phyloP scores from a whole-genome alignment of 1,139 yeast genomes.

The Diutina siamensis region DNA sequence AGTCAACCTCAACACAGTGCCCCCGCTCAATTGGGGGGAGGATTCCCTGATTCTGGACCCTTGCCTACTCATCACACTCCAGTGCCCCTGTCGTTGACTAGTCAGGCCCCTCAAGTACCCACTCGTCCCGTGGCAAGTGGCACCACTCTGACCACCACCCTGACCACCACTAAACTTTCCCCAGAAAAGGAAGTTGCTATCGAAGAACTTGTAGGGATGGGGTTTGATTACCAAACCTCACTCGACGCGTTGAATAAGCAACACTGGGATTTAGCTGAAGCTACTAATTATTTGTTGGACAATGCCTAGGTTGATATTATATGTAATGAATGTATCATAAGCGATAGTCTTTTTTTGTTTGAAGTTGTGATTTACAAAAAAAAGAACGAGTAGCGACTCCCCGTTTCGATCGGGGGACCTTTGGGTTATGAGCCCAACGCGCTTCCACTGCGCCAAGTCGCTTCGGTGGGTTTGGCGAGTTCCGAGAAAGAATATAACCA shows the following conservation, averaged over 20 bases:
- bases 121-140: too few relatives aligned
- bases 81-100: neutral
- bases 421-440: conserved; percentile 7
- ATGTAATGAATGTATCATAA: neutral
- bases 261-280: conserved; percentile 70
- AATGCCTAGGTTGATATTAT: conserved; percentile 26
- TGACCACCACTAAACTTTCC: conserved; percentile 19
- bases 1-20: neutral
- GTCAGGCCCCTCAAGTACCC: conserved; percentile 10
- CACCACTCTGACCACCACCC: too few relatives aligned
- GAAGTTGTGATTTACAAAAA: neutral
- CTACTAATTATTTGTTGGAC: conserved; percentile 75
- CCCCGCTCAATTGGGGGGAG: conserved; percentile 2
- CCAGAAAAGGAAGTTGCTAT: conserved; percentile 16
- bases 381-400: conserved; percentile 1
- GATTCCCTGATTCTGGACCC: conserved; percentile 2
- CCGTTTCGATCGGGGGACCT: conserved; percentile 5
- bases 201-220: conserved; percentile 82
- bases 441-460: conserved; percentile 6
- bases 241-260: conserved; percentile 54
- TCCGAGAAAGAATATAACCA: too few relatives aligned
- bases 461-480: neutral
- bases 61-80: conserved; percentile 7
- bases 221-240: conserved; percentile 61
- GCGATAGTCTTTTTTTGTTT: too few relatives aligned